A percentile compares a stretch with the other conserved stretches of the same genome.
Conservation (phyloP, 1,284 basidiomycete species). For the Blastosporella zonata region DNA sequence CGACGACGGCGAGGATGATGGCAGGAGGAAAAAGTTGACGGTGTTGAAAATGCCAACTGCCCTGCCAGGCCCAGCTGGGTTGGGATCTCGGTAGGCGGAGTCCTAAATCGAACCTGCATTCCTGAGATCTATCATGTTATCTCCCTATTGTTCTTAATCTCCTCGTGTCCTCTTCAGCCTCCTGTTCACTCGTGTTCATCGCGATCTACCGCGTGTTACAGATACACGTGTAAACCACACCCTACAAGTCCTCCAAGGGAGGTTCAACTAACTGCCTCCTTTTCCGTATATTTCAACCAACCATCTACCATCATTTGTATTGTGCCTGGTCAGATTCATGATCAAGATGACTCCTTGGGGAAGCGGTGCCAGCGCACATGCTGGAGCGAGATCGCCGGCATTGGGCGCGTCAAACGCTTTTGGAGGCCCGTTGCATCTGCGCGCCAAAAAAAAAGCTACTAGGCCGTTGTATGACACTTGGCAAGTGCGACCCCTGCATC, state of each 20-base stretch:
- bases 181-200: background rate
- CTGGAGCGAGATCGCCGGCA: background rate
- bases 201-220: conserved; percentile 14
- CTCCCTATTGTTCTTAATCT: conserved; percentile 10
- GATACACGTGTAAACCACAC: conserved; percentile 13
- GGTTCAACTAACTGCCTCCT: background rate
- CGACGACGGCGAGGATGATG: conserved; percentile 13
- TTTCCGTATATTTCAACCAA: background rate
- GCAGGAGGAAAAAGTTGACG: conserved; percentile 18
- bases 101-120: conserved; percentile 20
- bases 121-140: conserved; percentile 23
- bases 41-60: conserved; percentile 21
- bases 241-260: background rate
- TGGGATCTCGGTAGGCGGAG: conserved; percentile 27
- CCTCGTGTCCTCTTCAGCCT: conserved; percentile 1
- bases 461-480: background rate
- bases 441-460: background rate
- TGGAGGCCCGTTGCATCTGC: background rate
- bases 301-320: background rate
- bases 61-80: conserved; percentile 20
- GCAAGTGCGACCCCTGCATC: background rate
- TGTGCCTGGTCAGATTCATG: conserved; percentile 25
- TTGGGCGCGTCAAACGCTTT: background rate
- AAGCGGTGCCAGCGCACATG: background rate
- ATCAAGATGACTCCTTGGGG: conserved; percentile 24